Evolutionary conservation across 202 grass and related monocot species (phyloP).

Genomic region (Tripidium arundinaceum): DNA sequence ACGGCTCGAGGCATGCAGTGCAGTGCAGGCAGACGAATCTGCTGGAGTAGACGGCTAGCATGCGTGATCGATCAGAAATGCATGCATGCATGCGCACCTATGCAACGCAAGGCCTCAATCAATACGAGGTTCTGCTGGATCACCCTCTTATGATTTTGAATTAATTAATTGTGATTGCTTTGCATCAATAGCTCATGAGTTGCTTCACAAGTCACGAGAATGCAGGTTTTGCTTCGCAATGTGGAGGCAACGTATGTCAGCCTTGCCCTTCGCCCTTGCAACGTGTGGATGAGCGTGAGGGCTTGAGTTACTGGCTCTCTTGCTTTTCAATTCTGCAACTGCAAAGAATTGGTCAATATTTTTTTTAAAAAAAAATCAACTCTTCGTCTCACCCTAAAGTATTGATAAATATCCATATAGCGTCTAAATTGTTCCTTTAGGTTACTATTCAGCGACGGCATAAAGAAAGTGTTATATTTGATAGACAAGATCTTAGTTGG

Average conservation of each 20-base stretch:
- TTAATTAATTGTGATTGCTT: neutral
- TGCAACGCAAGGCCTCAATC: neutral
- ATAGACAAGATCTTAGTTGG: no score
- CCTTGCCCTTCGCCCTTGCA: no score
- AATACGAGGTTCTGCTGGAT: neutral
- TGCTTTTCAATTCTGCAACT: neutral
- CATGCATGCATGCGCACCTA: neutral
- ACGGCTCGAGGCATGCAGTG: conserved; percentile 19
- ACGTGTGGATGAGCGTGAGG: neutral
- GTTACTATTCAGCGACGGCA: no score
- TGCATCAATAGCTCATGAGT: neutral
- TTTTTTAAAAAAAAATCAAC: neutral
- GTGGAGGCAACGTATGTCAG: neutral
- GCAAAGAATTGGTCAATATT: neutral
- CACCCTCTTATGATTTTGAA: neutral
- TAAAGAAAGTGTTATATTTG: no score
- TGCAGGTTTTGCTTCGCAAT: neutral
- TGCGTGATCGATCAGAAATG: conserved; percentile 25
- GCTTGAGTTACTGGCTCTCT: neutral
- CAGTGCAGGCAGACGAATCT: conserved; percentile 14
- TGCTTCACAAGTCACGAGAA: neutral
- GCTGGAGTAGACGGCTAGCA: neutral
- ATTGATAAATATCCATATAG: no score
- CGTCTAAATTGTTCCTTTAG: no score
- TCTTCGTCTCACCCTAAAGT: neutral